Evolutionary conservation across 1,139 yeast species (phyloP).

Genomic region (Suhomyces taliae): DNA sequence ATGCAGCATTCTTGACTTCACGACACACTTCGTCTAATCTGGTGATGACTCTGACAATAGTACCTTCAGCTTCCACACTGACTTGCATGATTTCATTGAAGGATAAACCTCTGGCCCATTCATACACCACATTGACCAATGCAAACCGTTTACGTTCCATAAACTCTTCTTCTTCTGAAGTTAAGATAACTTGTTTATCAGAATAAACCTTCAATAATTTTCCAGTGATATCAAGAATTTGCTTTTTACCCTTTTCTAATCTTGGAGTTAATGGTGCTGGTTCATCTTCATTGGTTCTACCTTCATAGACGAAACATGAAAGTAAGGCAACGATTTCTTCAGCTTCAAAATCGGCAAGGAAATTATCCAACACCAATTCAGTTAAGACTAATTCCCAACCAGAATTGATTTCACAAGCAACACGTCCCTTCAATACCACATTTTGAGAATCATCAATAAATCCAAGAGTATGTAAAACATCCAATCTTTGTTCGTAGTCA

Average conservation of each 20-base stretch:
- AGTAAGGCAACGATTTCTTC: constrained; percentile 93
- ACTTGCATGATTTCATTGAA: constrained; percentile 88
- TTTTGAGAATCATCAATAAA: constrained; percentile 76
- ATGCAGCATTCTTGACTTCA: constrained; percentile 90
- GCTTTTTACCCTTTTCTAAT: constrained; percentile 71
- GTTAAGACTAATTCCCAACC: constrained; percentile 91
- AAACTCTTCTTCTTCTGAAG: constrained; percentile 85
- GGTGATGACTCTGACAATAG: constrained; percentile 95
- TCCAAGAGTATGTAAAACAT: constrained; percentile 69
- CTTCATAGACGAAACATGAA: constrained; percentile 92
- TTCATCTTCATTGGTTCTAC: constrained; percentile 64
- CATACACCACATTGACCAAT: constrained; percentile 89
- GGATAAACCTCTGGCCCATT: constrained; percentile 96
- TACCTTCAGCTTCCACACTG: constrained; percentile 92
- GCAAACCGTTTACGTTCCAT: constrained; percentile 84
- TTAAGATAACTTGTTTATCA: constrained; percentile 69
- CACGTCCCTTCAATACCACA: constrained; percentile 83
- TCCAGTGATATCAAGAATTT: constrained; percentile 70
- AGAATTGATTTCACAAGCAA: constrained; percentile 82
- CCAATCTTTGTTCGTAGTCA: constrained; percentile 86
- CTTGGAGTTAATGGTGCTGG: constrained; percentile 74
- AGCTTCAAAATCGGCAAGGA: constrained; percentile 89
- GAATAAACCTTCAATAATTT: constrained; percentile 62
- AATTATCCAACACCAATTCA: constrained; percentile 85
- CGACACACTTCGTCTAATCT: constrained; percentile 93